phyloP scores from a whole-genome alignment of 164 flowering plant species.

The Vitis labrusca region DNA sequence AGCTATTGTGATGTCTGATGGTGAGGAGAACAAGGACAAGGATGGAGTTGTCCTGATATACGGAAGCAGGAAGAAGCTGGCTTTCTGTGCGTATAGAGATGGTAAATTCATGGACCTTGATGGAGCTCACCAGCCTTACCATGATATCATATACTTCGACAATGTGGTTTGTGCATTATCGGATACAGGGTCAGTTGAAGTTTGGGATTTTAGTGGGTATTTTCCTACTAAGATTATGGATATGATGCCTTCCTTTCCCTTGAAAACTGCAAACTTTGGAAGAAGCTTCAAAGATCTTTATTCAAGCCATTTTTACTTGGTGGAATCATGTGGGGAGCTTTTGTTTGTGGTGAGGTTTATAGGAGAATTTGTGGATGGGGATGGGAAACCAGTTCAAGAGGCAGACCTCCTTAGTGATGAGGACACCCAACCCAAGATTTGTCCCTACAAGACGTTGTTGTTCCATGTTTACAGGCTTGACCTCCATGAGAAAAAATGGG shows the following conservation, averaged over 20 bases:
- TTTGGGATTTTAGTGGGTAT: neutral
- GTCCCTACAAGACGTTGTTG: neutral
- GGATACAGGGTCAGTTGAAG: neutral
- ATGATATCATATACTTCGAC: neutral
- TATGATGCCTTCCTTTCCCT: neutral
- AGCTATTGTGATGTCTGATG: too few species aligned
- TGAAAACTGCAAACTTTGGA: neutral
- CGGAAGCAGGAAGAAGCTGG: too few species aligned
- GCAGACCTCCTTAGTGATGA: neutral
- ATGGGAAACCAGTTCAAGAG: neutral
- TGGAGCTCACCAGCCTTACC: neutral
- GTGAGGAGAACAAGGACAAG: too few species aligned
- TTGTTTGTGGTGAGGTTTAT: neutral
- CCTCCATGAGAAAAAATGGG: constrained; percentile 1
- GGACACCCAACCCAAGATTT: neutral
- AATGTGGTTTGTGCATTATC: neutral
- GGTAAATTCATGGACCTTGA: neutral
- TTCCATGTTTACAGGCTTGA: neutral
- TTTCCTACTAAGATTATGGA: neutral
- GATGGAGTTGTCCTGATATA: too few species aligned
- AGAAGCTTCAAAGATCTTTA: neutral
- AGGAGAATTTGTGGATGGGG: neutral
- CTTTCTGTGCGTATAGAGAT: too few species aligned
- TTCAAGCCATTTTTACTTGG: neutral
- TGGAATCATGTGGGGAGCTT: neutral